A percentile compares a stretch with the other conserved stretches of the same genome.
phyloP scores from a whole-genome alignment of 192 early-diverging fungal genomes.

The Lunasporangiospora selenospora region DNA sequence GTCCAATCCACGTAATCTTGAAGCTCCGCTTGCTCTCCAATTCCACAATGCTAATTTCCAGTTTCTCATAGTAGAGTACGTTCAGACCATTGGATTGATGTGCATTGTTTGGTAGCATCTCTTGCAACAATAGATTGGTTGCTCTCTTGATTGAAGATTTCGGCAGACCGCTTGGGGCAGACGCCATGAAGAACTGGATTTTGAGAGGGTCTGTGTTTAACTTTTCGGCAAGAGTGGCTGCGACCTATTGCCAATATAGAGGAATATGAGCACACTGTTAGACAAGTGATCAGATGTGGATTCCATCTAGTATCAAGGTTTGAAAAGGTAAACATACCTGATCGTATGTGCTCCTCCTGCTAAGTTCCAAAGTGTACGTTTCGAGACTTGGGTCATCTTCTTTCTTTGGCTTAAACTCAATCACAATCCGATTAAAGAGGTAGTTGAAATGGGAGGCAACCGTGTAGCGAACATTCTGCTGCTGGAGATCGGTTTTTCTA shows the following conservation, averaged over 20 bases:
- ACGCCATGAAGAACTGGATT: conserved; percentile 65
- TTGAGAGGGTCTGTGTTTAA: conserved; percentile 66
- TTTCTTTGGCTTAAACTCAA: conserved; percentile 67
- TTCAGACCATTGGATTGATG: conserved; percentile 27
- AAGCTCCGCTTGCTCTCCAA: conserved; percentile 76
- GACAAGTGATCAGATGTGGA: not conserved
- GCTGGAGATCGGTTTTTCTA: too few relatives aligned
- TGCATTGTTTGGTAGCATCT: conserved; percentile 24
- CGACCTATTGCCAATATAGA: too few relatives aligned
- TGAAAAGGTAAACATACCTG: too few relatives aligned
- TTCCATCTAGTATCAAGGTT: not conserved
- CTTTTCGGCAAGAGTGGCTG: conserved; percentile 61
- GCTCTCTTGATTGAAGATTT: conserved; percentile 13
- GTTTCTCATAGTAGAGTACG: conserved; percentile 76
- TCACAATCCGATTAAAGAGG: conserved; percentile 61
- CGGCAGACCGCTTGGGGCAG: conserved; percentile 9
- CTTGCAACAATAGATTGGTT: conserved; percentile 12
- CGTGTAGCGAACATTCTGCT: too few relatives aligned
- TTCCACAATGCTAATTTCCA: conserved; percentile 78
- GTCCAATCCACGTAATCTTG: conserved; percentile 68
- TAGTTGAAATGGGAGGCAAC: too few relatives aligned
- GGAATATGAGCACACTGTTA: too few relatives aligned
- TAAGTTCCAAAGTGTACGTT: conserved; percentile 54
- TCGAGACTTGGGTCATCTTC: conserved; percentile 39
- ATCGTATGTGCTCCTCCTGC: conserved; percentile 69